phyloP scores from a whole-genome alignment of 2,329 filamentous ascomycete species.

The Verticillium tricorpus region DNA sequence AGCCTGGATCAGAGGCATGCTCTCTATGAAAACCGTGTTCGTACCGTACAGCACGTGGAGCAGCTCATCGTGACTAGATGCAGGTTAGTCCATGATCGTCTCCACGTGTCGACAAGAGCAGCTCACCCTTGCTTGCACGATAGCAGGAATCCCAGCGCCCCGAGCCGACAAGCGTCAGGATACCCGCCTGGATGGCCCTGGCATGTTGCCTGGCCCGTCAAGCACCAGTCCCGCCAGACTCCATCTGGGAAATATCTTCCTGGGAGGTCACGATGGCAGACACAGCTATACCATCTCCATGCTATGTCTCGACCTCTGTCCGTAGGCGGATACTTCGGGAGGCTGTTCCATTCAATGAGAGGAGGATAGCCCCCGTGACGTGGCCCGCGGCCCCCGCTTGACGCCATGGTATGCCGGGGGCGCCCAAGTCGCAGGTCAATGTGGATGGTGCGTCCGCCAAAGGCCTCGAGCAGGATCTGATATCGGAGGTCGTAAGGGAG shows the following conservation, averaged over 20 bases:
- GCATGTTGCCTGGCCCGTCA: neutral
- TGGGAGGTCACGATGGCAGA: too few relatives aligned
- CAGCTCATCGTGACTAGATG: neutral
- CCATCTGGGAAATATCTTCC: neutral
- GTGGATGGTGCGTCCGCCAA: neutral
- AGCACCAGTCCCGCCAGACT: neutral
- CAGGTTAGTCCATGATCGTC: neutral
- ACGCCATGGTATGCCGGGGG: neutral
- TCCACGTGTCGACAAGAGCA: too few relatives aligned
- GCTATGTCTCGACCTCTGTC: too few relatives aligned
- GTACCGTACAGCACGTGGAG: neutral
- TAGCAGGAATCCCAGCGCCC: neutral
- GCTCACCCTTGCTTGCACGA: neutral
- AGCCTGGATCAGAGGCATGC: neutral
- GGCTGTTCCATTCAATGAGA: neutral
- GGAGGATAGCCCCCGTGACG: neutral
- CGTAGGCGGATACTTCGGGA: too few relatives aligned
- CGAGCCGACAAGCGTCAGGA: neutral
- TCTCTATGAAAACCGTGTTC: neutral
- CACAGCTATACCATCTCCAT: too few relatives aligned
- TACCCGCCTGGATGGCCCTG: neutral
- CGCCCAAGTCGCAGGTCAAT: neutral
- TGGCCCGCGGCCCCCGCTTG: neutral
- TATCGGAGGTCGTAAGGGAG: neutral
- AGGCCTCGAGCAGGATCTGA: neutral